A percentile compares a stretch with the other conserved stretches of the same genome.
phyloP scores from a whole-genome alignment of 2,329 filamentous ascomycete species.

The Fusarium buharicum region DNA sequence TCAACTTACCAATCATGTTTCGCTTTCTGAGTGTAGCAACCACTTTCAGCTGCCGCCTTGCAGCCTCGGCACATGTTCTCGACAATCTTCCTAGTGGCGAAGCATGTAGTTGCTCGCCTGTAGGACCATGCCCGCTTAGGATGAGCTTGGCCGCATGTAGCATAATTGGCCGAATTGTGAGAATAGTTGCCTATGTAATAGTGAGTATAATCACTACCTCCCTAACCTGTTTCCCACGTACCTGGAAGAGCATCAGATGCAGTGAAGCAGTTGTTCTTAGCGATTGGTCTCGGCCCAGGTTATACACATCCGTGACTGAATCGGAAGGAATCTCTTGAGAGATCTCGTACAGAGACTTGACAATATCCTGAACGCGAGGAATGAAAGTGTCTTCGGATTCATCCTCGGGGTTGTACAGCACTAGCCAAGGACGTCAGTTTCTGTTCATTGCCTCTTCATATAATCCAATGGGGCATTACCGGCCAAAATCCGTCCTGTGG shows the following conservation, averaged over 20 bases:
- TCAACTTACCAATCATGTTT: slow-evolving; percentile 44
- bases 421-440: slow-evolving; percentile 4
- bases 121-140: slow-evolving; percentile 39
- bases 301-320: slow-evolving; percentile 39
- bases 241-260: slow-evolving; percentile 50
- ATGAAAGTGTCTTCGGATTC: slow-evolving; percentile 48
- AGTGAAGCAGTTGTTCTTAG: slow-evolving; percentile 48
- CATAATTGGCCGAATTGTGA: slow-evolving; percentile 47
- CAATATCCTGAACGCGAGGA: slow-evolving; percentile 48
- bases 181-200: slow-evolving; percentile 42
- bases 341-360: slow-evolving; percentile 44
- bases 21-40: slow-evolving; percentile 45
- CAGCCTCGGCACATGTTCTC: slow-evolving; percentile 46
- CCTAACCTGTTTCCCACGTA: background rate
- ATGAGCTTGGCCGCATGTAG: slow-evolving; percentile 46
- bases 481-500: slow-evolving; percentile 44
- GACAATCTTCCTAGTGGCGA: slow-evolving; percentile 45
- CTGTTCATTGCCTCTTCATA: accelerated
- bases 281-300: slow-evolving; percentile 43
- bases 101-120: slow-evolving; percentile 37
- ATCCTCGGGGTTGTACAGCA: slow-evolving; percentile 47
- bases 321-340: slow-evolving; percentile 44
- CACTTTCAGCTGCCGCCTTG: slow-evolving; percentile 44
- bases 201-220: background rate
- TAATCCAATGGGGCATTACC: background rate